Conservation (phyloP, 441 rosid genomes). For the Gossypium davidsonii region DNA sequence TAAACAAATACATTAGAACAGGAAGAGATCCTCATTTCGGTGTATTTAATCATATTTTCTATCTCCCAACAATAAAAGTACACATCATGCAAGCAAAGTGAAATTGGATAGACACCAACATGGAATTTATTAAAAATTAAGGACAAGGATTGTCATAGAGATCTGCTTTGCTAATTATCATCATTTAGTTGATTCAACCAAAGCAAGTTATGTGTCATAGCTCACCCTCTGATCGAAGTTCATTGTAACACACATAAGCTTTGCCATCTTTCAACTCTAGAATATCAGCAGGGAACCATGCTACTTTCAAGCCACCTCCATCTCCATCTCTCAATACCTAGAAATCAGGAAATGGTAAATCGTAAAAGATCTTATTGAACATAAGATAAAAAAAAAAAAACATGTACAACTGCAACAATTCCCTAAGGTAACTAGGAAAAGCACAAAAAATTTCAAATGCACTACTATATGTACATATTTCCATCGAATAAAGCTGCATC, state of each 20-base stretch:
- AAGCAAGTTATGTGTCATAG: background rate
- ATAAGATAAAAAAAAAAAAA: background rate
- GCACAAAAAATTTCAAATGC: background rate
- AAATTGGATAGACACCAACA: background rate
- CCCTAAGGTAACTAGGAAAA: background rate
- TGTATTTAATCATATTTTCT: background rate
- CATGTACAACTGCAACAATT: background rate
- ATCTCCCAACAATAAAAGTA: background rate
- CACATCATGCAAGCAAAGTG: background rate
- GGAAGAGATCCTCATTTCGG: background rate
- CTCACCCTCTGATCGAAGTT: slow-evolving; percentile 63
- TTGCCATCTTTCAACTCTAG: slow-evolving; percentile 66
- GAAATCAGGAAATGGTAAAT: slow-evolving; percentile 9
- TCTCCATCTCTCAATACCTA: slow-evolving; percentile 88
- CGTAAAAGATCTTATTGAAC: background rate
- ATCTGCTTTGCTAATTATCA: slow-evolving; percentile 11
- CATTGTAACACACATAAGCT: slow-evolving; percentile 67
- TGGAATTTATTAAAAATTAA: background rate
- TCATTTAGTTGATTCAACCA: slow-evolving; percentile 7
- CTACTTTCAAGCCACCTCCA: slow-evolving; percentile 55
- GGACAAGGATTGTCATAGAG: background rate
- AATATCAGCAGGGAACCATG: slow-evolving; percentile 83
- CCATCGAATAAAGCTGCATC: background rate
- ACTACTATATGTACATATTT: background rate
- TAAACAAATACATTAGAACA: background rate